Evolutionary conservation across 1,139 yeast species (phyloP).

Genomic region (Petasospora fabianii): DNA sequence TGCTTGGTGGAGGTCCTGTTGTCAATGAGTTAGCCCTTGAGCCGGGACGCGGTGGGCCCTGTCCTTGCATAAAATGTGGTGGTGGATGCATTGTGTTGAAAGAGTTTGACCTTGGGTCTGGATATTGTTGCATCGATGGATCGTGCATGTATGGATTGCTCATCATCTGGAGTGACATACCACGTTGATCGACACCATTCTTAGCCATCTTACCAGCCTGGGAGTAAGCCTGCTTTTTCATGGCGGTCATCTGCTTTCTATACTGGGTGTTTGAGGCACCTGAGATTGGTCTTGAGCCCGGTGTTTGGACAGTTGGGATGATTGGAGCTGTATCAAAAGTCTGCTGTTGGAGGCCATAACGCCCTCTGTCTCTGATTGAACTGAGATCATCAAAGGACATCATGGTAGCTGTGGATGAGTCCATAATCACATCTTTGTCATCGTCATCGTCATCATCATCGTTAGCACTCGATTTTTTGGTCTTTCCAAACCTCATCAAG

Average conservation of each 20-base stretch:
- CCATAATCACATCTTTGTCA: constrained; percentile 51
- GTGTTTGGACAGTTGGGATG: constrained; percentile 53
- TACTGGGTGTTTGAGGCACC: constrained; percentile 46
- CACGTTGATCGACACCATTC: constrained; percentile 39
- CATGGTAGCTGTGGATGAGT: constrained; percentile 40
- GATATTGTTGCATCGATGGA: too few species aligned
- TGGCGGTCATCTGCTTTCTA: constrained; percentile 65
- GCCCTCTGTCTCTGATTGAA: constrained; percentile 61
- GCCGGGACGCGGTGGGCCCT: constrained; percentile 3
- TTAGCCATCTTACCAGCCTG: constrained; percentile 20
- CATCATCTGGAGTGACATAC: constrained; percentile 51
- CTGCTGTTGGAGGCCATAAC: constrained; percentile 45
- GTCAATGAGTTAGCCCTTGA: constrained; percentile 18
- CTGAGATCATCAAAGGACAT: constrained; percentile 63
- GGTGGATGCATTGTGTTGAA: constrained; percentile 8
- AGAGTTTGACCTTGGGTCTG: constrained; percentile 17
- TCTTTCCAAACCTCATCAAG: constrained; percentile 34
- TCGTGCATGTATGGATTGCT: constrained; percentile 20
- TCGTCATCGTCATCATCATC: constrained; percentile 38
- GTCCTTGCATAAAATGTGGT: constrained; percentile 1
- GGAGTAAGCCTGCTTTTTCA: constrained; percentile 52
- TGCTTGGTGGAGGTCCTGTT: constrained; percentile 3
- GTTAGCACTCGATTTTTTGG: constrained; percentile 28
- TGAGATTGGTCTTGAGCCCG: constrained; percentile 10
- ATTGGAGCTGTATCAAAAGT: constrained; percentile 62